These are phyloP conservation scores for Pichia cephalocereana DNA, from an alignment of 805 yeast species.

Conservation along the genomic window DNA sequence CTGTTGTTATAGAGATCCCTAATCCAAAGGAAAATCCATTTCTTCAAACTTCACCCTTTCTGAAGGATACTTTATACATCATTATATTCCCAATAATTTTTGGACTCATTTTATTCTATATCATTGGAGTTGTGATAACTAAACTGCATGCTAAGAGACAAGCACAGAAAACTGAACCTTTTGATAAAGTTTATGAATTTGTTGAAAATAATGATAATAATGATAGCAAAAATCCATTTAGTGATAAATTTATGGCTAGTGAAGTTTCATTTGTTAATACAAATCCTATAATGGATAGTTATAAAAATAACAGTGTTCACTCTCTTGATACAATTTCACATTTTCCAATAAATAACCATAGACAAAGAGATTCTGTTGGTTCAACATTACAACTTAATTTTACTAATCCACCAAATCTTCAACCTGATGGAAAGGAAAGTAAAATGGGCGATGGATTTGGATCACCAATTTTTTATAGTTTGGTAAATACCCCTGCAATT, in stretches of 20 bases:
- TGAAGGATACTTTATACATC: slow-evolving; percentile 22
- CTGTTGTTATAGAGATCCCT: slow-evolving; percentile 3
- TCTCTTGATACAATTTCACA: slow-evolving; percentile 7
- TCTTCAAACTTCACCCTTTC: slow-evolving; percentile 11
- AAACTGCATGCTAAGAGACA: slow-evolving; percentile 17
- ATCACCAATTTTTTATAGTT: background rate
- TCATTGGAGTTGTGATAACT: slow-evolving; percentile 14
- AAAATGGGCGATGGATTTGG: background rate
- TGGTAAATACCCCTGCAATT: background rate
- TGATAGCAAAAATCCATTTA: slow-evolving; percentile 4
- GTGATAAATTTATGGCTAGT: background rate
- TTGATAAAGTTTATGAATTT: slow-evolving; percentile 12
- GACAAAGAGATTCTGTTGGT: slow-evolving; percentile 3
- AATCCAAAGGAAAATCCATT: slow-evolving; percentile 16
- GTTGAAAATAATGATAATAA: background rate
- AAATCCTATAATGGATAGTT: background rate
- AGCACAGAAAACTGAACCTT: slow-evolving; percentile 12
- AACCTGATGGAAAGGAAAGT: background rate
- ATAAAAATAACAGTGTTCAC: background rate
- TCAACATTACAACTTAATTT: slow-evolving; percentile 6
- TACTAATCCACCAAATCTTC: background rate
- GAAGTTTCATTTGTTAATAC: background rate
- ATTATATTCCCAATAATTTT: slow-evolving; percentile 22
- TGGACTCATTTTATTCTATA: slow-evolving; percentile 15
- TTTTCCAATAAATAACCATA: background rate